Evolutionary conservation across 164 flowering plant species (phyloP).

Genomic region (Warburgia ugandensis): DNA sequence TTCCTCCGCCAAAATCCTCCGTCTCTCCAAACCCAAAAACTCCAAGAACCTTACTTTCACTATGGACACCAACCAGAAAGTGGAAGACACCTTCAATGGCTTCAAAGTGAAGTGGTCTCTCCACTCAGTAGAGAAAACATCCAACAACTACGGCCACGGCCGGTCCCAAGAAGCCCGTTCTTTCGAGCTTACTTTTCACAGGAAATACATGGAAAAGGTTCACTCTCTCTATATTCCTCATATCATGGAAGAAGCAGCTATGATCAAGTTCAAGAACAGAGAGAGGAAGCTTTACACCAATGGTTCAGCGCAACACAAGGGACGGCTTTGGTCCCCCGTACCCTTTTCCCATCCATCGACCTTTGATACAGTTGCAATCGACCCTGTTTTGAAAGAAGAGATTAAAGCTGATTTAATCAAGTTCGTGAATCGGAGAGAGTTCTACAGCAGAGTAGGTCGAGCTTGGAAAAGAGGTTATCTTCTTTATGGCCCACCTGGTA

Average conservation of each 20-base stretch:
- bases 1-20: slow-evolving; percentile 10
- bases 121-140: too few relatives aligned
- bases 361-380: slow-evolving; percentile 19
- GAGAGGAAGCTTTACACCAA: slow-evolving; percentile 20
- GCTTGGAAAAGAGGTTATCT: slow-evolving; percentile 28
- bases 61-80: slow-evolving; percentile 11
- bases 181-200: slow-evolving; percentile 14
- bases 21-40: too few relatives aligned
- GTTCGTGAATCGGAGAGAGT: slow-evolving; percentile 13
- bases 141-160: slow-evolving; percentile 6
- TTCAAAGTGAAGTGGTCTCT: slow-evolving; percentile 18
- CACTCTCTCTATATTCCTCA: slow-evolving; percentile 16
- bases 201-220: background rate
- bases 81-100: slow-evolving; percentile 12
- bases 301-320: background rate
- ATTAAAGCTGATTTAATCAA: too few relatives aligned
- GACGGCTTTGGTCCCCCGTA: slow-evolving; percentile 16
- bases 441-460: slow-evolving; percentile 18
- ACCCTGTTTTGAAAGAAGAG: slow-evolving; percentile 15
- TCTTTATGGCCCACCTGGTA: slow-evolving; percentile 23
- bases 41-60: slow-evolving; percentile 10
- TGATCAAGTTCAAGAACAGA: slow-evolving; percentile 16
- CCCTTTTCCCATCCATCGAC: slow-evolving; percentile 22
- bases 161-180: slow-evolving; percentile 4
- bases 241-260: slow-evolving; percentile 11